Conservation (phyloP, 139 green algal species). For the Diplosphaera chodatii region DNA sequence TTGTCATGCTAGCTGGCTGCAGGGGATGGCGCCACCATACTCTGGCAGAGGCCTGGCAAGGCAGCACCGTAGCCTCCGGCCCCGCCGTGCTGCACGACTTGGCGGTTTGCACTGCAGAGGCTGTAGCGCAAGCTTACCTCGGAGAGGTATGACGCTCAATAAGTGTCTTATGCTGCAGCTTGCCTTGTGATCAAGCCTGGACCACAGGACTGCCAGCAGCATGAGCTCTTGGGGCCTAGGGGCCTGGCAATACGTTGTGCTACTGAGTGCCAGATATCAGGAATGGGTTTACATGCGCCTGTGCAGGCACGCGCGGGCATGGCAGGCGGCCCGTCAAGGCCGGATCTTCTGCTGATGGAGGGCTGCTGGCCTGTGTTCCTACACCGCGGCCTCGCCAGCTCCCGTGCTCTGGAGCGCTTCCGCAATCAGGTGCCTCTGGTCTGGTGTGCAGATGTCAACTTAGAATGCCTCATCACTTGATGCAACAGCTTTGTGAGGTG, state of each 20-base stretch:
- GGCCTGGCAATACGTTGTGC: too few species aligned
- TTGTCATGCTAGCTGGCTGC: too few species aligned
- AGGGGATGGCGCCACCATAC: neutral
- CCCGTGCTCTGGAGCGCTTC: constrained; percentile 48
- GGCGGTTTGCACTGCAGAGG: constrained; percentile 34
- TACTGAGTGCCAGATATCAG: too few species aligned
- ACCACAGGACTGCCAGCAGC: too few species aligned
- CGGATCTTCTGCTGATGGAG: neutral
- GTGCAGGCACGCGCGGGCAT: neutral
- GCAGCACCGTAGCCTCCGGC: neutral
- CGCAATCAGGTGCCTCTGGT: constrained; percentile 40
- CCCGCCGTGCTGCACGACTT: constrained; percentile 42
- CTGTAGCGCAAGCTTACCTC: constrained; percentile 38
- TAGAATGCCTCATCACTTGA: too few species aligned
- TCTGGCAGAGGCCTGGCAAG: neutral
- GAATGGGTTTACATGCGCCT: too few species aligned
- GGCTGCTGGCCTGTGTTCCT: constrained; percentile 30
- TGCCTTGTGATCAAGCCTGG: too few species aligned
- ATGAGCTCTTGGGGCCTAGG: too few species aligned
- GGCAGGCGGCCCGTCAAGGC: neutral
- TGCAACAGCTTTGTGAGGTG: too few species aligned
- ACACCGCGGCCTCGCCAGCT: constrained; percentile 35
- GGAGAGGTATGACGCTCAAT: constrained; percentile 25
- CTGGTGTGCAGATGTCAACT: too few species aligned
- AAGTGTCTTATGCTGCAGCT: too few species aligned